Evolutionary conservation across 2,329 filamentous ascomycete genomes (phyloP), one percentile per base, ranked within the genome.

Genomic region (Alternaria postmessia): DNA sequence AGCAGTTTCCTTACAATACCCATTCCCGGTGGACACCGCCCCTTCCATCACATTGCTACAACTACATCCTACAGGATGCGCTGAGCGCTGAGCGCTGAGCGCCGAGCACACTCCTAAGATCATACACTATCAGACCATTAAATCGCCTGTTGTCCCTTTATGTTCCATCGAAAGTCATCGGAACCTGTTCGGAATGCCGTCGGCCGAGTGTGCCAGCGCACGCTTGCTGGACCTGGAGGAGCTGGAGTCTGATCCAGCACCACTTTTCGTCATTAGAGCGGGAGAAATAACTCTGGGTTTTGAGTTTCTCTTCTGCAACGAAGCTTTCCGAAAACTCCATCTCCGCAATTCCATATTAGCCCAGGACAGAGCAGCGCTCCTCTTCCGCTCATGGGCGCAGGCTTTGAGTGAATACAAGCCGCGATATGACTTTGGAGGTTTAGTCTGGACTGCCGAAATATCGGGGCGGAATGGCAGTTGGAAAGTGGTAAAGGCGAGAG

Each of bases 361-460:
- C 8, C 26, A 63, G 7, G 46, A 58, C 16, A 55, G 62, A 12
- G 38, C 55, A 28, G 66, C 69, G 16, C 57, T 71, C 3, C 62
- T 71, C 6, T 76, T 75, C 51, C 63, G 69, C 42, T 68, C 73
- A 4, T 75, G 74, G 73, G 51, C 65, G 9, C 68, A 72, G 34
- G 71, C 73, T 5, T 26, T 71, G 4, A 51, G 61, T 7, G 46
- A 54, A 20, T 69, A 59, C 47, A 62, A 65, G 1, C 57, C 49
- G 6, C 43, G 51, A 6, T 55, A 69, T 52, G 56, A 65, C 6
- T 73, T 75, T 22, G 59, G 34, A 5, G 51, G 54, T 39, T 56
- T 44, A 8, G 57, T 51, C 22, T 76, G 73, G 74, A 54, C 41
- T 8, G 61, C 69, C 16, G 51, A 66, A 20, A 20, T 64, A 14